A percentile compares a stretch with the other conserved stretches of the same genome.
These are phyloP conservation scores for Phytophthora pini DNA, from an alignment of 352 stramenopile species.

Conservation along the genomic window DNA sequence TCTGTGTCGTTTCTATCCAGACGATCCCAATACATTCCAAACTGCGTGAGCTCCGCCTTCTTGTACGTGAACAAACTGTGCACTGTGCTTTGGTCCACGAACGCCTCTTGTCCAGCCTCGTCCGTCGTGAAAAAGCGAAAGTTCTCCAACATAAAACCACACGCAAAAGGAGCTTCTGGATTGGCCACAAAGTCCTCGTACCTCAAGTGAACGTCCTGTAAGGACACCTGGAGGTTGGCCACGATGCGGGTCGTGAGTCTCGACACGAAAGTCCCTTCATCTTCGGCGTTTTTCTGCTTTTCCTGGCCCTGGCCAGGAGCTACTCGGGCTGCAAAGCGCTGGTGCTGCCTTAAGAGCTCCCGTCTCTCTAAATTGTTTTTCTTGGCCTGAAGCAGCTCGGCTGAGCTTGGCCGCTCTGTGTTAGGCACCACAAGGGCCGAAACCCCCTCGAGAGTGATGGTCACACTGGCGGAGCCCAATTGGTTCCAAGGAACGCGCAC, in stretches of 20 bases:
- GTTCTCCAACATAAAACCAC: slow-evolving; percentile 67
- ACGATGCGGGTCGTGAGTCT: slow-evolving; percentile 79
- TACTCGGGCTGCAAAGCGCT: slow-evolving; percentile 59
- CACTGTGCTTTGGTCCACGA: slow-evolving; percentile 62
- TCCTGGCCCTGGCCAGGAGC: slow-evolving; percentile 19
- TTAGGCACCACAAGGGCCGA: slow-evolving; percentile 76
- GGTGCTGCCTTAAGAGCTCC: slow-evolving; percentile 75
- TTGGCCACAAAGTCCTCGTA: slow-evolving; percentile 83
- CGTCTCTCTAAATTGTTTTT: slow-evolving; percentile 67
- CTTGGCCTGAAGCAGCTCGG: slow-evolving; percentile 66
- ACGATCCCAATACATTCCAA: slow-evolving; percentile 78
- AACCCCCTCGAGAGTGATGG: slow-evolving; percentile 76
- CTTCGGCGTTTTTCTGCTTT: slow-evolving; percentile 41
- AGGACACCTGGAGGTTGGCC: slow-evolving; percentile 82
- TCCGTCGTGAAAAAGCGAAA: slow-evolving; percentile 83
- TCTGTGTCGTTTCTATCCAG: slow-evolving; percentile 29
- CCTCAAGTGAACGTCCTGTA: slow-evolving; percentile 73
- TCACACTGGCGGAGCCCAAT: slow-evolving; percentile 77
- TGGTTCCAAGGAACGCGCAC: slow-evolving; percentile 90
- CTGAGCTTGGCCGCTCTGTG: slow-evolving; percentile 49
- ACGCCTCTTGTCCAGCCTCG: slow-evolving; percentile 63
- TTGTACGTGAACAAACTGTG: slow-evolving; percentile 67
- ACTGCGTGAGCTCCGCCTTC: slow-evolving; percentile 52
- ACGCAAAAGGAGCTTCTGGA: slow-evolving; percentile 67
- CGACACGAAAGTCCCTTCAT: slow-evolving; percentile 84